A percentile compares a stretch with the other conserved stretches of the same genome.
These are phyloP conservation scores for Saccharomyces pastorianus DNA, from an alignment of 1,139 yeast genomes.

Conservation along the genomic window DNA sequence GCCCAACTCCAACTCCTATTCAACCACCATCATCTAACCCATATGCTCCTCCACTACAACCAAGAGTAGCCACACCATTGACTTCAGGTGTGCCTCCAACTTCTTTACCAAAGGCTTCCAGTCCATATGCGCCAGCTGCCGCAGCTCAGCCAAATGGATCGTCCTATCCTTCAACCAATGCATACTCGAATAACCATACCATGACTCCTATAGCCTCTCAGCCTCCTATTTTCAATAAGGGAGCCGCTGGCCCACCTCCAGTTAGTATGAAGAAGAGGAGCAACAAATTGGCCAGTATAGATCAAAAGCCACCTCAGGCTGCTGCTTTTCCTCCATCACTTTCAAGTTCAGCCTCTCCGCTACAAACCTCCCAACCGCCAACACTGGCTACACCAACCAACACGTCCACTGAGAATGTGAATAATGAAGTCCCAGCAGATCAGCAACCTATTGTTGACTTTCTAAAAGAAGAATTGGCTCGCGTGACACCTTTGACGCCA, in stretches of 20 bases:
- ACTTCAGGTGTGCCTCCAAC: slow-evolving; percentile 18
- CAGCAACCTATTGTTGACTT: slow-evolving; percentile 52
- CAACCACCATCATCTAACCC: slow-evolving; percentile 14
- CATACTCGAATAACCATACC: slow-evolving; percentile 1
- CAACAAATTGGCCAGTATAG: slow-evolving; percentile 17
- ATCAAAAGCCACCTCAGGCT: slow-evolving; percentile 2
- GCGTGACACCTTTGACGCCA: slow-evolving; percentile 69
- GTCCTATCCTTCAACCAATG: slow-evolving; percentile 4
- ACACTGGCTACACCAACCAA: slow-evolving; percentile 7
- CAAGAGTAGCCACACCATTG: slow-evolving; percentile 26
- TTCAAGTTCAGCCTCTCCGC: slow-evolving; percentile 1
- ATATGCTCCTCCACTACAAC: slow-evolving; percentile 12
- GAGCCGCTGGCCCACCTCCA: slow-evolving; percentile 22
- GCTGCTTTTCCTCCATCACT: slow-evolving; percentile 5
- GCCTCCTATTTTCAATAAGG: slow-evolving; percentile 22
- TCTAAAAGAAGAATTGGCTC: slow-evolving; percentile 47
- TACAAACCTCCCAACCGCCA: slow-evolving; percentile 6
- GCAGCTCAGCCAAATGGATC: slow-evolving; percentile 9
- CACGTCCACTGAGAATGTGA: not conserved
- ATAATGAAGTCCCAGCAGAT: slow-evolving; percentile 41
- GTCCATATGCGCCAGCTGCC: slow-evolving; percentile 13
- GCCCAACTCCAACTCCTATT: slow-evolving; percentile 14
- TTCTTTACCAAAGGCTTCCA: slow-evolving; percentile 17
- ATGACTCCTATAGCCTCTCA: slow-evolving; percentile 15
- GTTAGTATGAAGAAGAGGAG: slow-evolving; percentile 16